Evolutionary conservation across 192 early-diverging fungal species (phyloP), one percentile per base, ranked within the genome.

Genomic region (Linnemannia schmuckeri): DNA sequence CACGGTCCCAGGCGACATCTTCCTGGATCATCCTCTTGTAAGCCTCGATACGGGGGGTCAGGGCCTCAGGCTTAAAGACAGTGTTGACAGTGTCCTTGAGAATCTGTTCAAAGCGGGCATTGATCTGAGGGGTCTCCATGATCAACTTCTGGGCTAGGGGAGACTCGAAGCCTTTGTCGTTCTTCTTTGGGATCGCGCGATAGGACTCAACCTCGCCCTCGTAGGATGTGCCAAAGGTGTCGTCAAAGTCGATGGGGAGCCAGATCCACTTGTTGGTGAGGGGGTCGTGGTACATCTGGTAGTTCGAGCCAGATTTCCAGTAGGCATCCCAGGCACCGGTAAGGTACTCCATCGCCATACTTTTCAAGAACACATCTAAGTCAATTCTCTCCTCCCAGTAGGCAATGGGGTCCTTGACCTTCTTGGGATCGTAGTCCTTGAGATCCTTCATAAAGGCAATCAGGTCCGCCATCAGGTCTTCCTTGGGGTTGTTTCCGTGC

Each of bases 221-320:
- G n/a, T 78, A 80, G 22, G 82, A 82, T n/a, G 71, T 82, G 15
- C 90, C 88, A 72, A 88, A 89, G 24, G 87, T 88, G 42, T 88
- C 87, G 35, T 91, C 90, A 55, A 89, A 91, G 52, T 89, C 90
- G 6, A 82, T 87, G 4, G 90, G 85, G 17, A 91, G 78, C 40
- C 85, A 83, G 18, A 75, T 85, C 88, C 88, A 91, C 42, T 88
- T 89, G 35, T 83, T 79, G 8, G 87, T 77, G 15, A 70, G 30
- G 4, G 87, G 70, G 74, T 91, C 79, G 40, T 89, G 80, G 55
- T 86, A 89, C 78, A 91, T 72, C 63, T 88, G 84, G 77, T 84
- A 91, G 68, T 91, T 89, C 35, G 83, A 87, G 37, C 87, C 90
- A 30, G 78, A 46, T 6, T 69, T 66, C 90, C 90, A 91, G 79